Evolutionary conservation across 169 alveolate species (phyloP), one percentile per base, ranked within the genome.

Genomic region (Cystoisospora suis): DNA sequence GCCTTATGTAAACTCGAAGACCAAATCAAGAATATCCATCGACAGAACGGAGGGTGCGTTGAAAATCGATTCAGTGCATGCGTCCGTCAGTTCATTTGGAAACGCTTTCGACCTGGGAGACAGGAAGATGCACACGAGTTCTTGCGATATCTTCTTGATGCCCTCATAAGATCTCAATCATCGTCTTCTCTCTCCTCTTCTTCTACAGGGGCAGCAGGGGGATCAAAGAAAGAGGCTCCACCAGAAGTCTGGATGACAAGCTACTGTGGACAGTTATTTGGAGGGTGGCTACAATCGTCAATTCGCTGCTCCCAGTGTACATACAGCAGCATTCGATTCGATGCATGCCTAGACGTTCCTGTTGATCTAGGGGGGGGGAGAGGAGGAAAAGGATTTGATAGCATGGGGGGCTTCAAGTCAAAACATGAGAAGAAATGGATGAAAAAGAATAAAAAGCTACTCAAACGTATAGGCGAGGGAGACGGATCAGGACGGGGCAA

Each of bases 111-210:
- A n/a, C 90, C 81, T 15, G 95, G 95, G 49, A 46, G 93, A 29
- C 94, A 92, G 91, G 95, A 94, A 27, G 96, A 94, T 36, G 96
- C 96, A 3, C 96, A 94, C 72, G 96, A 94, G 65, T 94, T 94
- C 87, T 65, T 94, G 45, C 83, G 96, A 3, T 94, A 46, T 34
- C 86, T 94, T 44, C 46, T 94, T 3, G 96, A 94, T 65, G 94
- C 95, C 0, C 69, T 94, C 69, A 93, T 90, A 47, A 75, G 89
- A 75, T 65, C 81, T 87, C 0, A 49, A 69, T 17, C 47, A 42
- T 5, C 65, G 44, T 40, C 83, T 49, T 9, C 83, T 3, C 58
- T 29, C 15, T 53, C 45, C 36, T 65, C 77, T 23, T 27, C 40
- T 34, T 9, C 72, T 1, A 9, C 72, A 9, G n/a, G n/a, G 45